These are phyloP conservation scores for Suillus decipiens DNA, from an alignment of 768 basidiomycete species.

Conservation along the genomic window DNA sequence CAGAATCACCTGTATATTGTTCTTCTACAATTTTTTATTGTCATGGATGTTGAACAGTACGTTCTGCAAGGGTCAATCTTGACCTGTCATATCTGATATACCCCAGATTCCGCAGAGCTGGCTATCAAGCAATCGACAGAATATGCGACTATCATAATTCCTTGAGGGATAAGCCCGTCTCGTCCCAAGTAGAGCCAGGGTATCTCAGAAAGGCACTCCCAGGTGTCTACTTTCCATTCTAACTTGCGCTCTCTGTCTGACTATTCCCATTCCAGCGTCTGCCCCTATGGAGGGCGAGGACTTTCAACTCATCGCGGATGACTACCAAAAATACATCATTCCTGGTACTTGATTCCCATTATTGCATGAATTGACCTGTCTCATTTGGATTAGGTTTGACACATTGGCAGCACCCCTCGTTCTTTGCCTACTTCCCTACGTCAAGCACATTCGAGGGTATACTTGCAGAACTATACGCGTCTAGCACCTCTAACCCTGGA, in stretches of 20 bases:
- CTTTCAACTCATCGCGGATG: conserved; percentile 71
- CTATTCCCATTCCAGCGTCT: conserved; percentile 32
- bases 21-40: neutral
- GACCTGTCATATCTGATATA: conserved; percentile 1
- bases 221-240: conserved; percentile 35
- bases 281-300: conserved; percentile 75
- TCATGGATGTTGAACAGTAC: conserved; percentile 54
- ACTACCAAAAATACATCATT: conserved; percentile 78
- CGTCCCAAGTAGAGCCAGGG: conserved; percentile 80
- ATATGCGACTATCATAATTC: conserved; percentile 88
- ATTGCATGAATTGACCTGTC: neutral
- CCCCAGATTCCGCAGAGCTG: conserved; percentile 77
- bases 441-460: conserved; percentile 80
- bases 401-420: conserved; percentile 91
- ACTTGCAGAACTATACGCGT: conserved; percentile 81
- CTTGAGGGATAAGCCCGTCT: conserved; percentile 63
- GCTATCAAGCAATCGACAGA: conserved; percentile 83
- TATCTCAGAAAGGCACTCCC: conserved; percentile 74
- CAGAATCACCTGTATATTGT: neutral
- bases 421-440: conserved; percentile 87
- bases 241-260: neutral
- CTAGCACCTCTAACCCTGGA: conserved; percentile 77
- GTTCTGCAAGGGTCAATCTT: conserved; percentile 10
- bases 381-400: conserved; percentile 57
- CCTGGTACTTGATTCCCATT: conserved; percentile 56